Base-by-base conservation (phyloP, 2,329 filamentous ascomycete genomes). In the Aaosphaeria pasadenensis region DNA sequence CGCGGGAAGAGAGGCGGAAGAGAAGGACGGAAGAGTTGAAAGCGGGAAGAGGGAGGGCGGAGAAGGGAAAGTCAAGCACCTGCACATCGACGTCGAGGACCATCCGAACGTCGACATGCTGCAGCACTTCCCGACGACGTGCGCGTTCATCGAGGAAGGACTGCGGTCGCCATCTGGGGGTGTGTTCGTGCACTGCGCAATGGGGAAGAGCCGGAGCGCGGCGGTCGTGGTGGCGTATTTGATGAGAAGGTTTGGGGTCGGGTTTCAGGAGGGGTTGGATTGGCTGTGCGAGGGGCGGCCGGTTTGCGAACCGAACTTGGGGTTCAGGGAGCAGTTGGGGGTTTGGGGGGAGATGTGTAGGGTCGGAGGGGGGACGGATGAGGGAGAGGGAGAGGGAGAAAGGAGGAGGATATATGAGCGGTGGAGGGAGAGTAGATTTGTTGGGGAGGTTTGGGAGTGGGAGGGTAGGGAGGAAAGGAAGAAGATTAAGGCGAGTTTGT, bases 381-480 rank as follows among this genome's bases (percentile, higher is more conserved):
- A 3, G 17, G 71, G 41, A 53, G 56, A 7, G 53, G 51, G 4
- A 31, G 43, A 5, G 50, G 50, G 7, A 49, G 55, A 31, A 50
- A 39, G 5, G 57, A 57, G 45, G 44, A 50, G 30, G 39, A 57
- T 70, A 3, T 72, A 72, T 45, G 47, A 63, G 7, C 51, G 53
- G n/a, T 72, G 69, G 69, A 45, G 58, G 30, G 58, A 56, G 42
- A 56, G 54, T 1, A 56, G 67, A 5, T 71, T 70, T 44, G 62
- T 38, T 2, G 69, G 69, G 1, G 62, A 64, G n/a, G 60, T 52
- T 11, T 70, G 67, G 67, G 66, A 69, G 38, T 72, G 70, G 70
- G 69, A 70, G 35, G 50, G 44, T 30, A 51, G 63, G 33, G 30
- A 38, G 9, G 49, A 46, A 39, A 33, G 43, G 6, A 7, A 17